phyloP scores from a whole-genome alignment of 2,329 filamentous ascomycete genomes.

The Chrysoporthe puriensis region DNA sequence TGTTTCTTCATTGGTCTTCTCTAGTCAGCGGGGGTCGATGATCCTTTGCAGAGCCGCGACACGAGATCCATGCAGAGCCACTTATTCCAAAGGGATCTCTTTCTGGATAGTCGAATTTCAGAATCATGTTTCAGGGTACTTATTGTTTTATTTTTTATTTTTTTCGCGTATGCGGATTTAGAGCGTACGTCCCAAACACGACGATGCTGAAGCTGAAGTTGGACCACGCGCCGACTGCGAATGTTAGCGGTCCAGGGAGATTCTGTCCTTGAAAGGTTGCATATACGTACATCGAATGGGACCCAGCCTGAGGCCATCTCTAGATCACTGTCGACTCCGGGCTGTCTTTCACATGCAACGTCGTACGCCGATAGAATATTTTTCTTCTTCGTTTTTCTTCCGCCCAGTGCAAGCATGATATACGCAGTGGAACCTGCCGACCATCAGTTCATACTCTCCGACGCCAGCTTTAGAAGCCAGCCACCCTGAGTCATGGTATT shows the following conservation, averaged over 20 bases:
- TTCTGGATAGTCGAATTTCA: background rate
- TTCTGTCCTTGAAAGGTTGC: background rate
- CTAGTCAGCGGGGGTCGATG: too few relatives aligned
- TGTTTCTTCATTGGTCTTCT: background rate
- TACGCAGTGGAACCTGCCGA: background rate
- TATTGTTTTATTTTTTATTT: too few relatives aligned
- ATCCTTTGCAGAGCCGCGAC: too few relatives aligned
- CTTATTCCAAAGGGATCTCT: too few relatives aligned
- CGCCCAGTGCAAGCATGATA: background rate
- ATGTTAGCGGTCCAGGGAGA: background rate
- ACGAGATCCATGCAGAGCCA: too few relatives aligned
- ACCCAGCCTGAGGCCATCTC: too few relatives aligned
- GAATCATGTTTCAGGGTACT: background rate
- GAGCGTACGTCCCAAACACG: background rate
- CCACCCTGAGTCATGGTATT: background rate
- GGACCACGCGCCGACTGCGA: background rate
- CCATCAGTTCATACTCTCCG: background rate
- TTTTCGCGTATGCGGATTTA: background rate
- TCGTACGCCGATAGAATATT: too few relatives aligned
- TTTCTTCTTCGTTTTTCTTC: too few relatives aligned
- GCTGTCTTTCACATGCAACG: too few relatives aligned
- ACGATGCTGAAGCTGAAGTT: background rate
- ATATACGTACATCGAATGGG: too few relatives aligned
- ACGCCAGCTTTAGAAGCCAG: background rate
- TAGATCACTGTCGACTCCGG: too few relatives aligned